phyloP scores from a whole-genome alignment of 352 stramenopile genomes.

The Phytophthora litchii region DNA sequence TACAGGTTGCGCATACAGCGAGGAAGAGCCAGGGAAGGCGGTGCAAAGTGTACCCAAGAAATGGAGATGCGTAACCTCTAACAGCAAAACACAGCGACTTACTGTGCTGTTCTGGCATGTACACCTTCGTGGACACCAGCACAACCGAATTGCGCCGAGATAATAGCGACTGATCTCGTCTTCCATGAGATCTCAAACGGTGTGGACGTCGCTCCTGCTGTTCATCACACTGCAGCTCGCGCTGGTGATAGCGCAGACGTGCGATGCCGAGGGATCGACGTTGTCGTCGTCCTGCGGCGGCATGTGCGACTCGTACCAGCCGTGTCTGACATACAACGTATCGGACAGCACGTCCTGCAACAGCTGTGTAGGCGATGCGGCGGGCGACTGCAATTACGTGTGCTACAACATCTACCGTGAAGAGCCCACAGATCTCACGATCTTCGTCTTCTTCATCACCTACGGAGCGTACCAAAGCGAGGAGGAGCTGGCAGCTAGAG shows the following conservation, averaged over 20 bases:
- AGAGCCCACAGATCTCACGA: slow-evolving; percentile 1
- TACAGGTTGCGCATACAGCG: too few relatives aligned
- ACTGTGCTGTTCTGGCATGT: slow-evolving; percentile 3
- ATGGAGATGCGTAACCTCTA: not conserved
- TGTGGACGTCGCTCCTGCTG: slow-evolving; percentile 10
- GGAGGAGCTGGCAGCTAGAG: slow-evolving; percentile 26
- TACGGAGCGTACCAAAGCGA: slow-evolving; percentile 36
- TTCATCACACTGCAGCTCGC: slow-evolving; percentile 6
- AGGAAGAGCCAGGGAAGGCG: too few relatives aligned
- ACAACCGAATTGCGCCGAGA: slow-evolving; percentile 9
- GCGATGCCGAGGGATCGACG: slow-evolving; percentile 11
- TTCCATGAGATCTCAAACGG: slow-evolving; percentile 6
- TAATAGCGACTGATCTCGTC: not conserved
- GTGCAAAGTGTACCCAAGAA: slow-evolving; percentile 9
- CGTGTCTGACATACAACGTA: slow-evolving; percentile 30
- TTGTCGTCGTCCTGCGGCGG: slow-evolving; percentile 29
- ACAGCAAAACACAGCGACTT: slow-evolving; percentile 1
- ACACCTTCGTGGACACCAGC: not conserved
- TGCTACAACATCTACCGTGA: slow-evolving; percentile 29
- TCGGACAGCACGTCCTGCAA: slow-evolving; percentile 23
- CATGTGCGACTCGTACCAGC: slow-evolving; percentile 22
- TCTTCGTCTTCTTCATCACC: slow-evolving; percentile 31
- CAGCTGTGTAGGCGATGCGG: slow-evolving; percentile 18
- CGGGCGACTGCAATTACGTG: slow-evolving; percentile 18
- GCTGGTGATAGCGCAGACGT: slow-evolving; percentile 19